These are phyloP conservation scores for Picea glauca DNA, from an alignment of 75 land plant species.

Conservation along the genomic window DNA sequence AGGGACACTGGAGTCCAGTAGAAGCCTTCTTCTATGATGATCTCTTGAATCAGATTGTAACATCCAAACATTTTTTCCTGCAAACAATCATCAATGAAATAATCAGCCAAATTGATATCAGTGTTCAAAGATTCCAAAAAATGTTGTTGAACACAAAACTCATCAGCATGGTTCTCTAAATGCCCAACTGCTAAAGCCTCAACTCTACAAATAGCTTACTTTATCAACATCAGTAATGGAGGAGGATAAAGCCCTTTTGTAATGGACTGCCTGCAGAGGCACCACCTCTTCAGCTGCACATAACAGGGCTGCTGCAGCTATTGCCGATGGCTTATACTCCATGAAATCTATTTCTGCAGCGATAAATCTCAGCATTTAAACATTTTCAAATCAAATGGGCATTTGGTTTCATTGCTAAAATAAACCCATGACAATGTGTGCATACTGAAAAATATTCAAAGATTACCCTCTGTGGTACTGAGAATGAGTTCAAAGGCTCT, in stretches of 20 bases:
- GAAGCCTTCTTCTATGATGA: background rate
- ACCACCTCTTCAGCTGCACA: slow-evolving; percentile 49
- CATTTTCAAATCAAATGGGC: no score
- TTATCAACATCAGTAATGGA: slow-evolving; percentile 30
- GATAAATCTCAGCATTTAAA: no score
- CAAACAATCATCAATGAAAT: background rate
- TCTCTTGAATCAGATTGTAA: slow-evolving; percentile 7
- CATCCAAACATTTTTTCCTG: slow-evolving; percentile 11
- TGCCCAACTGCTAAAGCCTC: no score
- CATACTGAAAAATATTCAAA: background rate
- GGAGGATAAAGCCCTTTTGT: slow-evolving; percentile 31
- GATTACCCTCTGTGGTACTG: slow-evolving; percentile 47
- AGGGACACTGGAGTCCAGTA: background rate
- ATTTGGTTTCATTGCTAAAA: no score
- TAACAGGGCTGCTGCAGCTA: slow-evolving; percentile 51
- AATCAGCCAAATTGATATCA: no score
- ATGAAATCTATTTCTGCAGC: slow-evolving; percentile 55
- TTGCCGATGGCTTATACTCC: slow-evolving; percentile 68
- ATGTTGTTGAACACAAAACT: no score
- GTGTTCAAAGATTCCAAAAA: no score
- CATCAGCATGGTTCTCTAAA: no score
- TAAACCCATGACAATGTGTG: no score
- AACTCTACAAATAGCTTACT: slow-evolving; percentile 19
- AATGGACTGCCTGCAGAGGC: slow-evolving; percentile 24
- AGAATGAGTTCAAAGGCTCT: slow-evolving; percentile 57